These are phyloP conservation scores for Trichoderma oligosporum DNA, from an alignment of 2,329 filamentous ascomycete species.

Conservation along the genomic window DNA sequence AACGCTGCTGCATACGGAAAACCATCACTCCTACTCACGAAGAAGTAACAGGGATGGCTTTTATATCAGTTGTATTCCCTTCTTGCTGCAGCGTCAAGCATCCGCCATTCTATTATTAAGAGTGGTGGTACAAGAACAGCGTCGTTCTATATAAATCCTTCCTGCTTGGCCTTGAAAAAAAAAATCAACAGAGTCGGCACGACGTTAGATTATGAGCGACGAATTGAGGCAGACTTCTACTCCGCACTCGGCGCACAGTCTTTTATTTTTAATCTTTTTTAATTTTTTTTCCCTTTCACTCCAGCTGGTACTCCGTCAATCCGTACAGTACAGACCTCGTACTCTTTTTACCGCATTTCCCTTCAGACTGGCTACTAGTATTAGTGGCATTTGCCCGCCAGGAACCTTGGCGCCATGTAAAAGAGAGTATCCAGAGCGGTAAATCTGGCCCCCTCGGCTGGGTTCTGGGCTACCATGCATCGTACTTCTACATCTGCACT, in stretches of 20 bases:
- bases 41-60: too few relatives aligned
- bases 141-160: not conserved
- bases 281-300: not conserved
- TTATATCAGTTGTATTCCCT: not conserved
- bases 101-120: not conserved
- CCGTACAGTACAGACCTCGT: too few relatives aligned
- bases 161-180: not conserved
- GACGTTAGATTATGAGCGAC: slow-evolving; percentile 1
- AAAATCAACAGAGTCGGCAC: not conserved
- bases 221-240: not conserved
- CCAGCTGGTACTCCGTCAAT: slow-evolving; percentile 1
- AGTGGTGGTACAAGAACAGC: not conserved
- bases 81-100: not conserved
- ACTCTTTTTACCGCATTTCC: slow-evolving; percentile 1
- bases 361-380: not conserved
- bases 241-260: slow-evolving; percentile 11
- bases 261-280: slow-evolving; percentile 2
- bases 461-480: slow-evolving; percentile 3
- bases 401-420: slow-evolving; percentile 17
- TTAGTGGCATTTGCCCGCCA: slow-evolving; percentile 4
- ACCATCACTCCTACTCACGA: not conserved
- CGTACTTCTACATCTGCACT: not conserved
- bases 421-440: slow-evolving; percentile 8
- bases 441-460: slow-evolving; percentile 17
- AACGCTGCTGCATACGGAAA: too few relatives aligned